Conservation (phyloP, 306 rosid species). For the Senna tora region DNA sequence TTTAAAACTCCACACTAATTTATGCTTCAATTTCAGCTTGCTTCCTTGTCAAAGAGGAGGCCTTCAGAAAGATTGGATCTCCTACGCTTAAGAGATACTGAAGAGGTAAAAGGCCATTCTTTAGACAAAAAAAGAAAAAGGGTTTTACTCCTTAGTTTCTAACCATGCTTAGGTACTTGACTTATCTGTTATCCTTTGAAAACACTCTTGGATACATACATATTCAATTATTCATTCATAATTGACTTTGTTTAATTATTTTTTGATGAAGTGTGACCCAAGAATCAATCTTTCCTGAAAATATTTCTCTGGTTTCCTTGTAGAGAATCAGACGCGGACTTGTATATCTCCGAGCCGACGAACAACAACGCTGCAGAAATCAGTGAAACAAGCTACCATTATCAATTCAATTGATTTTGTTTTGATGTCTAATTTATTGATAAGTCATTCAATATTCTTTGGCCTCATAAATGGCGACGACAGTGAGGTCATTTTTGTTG, state of each 20-base stretch:
- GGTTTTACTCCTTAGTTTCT: too few relatives aligned
- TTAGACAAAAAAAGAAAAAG: neutral
- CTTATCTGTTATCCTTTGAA: too few relatives aligned
- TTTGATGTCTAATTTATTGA: slow-evolving; percentile 43
- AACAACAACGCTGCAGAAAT: slow-evolving; percentile 68
- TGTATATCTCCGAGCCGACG: slow-evolving; percentile 66
- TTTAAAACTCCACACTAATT: slow-evolving; percentile 29
- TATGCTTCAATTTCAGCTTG: slow-evolving; percentile 59
- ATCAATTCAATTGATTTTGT: slow-evolving; percentile 23
- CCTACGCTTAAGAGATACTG: slow-evolving; percentile 70
- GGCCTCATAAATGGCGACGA: slow-evolving; percentile 51
- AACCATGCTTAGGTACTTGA: too few relatives aligned
- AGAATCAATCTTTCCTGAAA: neutral
- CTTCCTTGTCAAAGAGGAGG: slow-evolving; percentile 74
- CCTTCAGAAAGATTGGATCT: slow-evolving; percentile 88
- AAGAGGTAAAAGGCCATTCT: slow-evolving; percentile 62
- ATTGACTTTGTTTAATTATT: too few relatives aligned
- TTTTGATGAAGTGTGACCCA: too few relatives aligned
- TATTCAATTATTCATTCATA: too few relatives aligned
- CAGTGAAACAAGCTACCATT: slow-evolving; percentile 50
- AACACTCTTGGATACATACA: neutral
- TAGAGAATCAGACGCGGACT: slow-evolving; percentile 87
- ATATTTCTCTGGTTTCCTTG: neutral
- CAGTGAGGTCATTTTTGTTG: slow-evolving; percentile 47
- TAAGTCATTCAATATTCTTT: slow-evolving; percentile 62